Percentiles rank a stretch among this genome's conserved stretches.
Conservation (phyloP, 495 filamentous ascomycete genomes). For the Aspergillus sclerotiicarbonarius region DNA sequence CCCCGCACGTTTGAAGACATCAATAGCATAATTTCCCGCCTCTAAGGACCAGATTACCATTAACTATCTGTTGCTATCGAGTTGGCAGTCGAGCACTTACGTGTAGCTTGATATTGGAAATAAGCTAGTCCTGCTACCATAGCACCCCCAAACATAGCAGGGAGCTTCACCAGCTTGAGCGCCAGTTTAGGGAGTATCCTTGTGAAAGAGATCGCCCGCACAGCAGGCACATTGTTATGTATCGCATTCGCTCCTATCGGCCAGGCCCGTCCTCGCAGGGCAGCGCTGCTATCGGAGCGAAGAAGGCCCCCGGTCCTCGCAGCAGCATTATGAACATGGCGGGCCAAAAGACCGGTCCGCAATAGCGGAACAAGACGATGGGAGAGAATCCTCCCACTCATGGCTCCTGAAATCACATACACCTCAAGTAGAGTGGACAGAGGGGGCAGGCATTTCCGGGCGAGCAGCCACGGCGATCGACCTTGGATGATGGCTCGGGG, state of each 20-base stretch:
- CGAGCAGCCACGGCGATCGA: conserved; percentile 12
- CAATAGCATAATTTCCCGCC: conserved; percentile 85
- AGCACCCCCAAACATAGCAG: conserved; percentile 86
- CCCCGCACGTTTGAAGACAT: conserved; percentile 68
- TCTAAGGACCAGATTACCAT: conserved; percentile 43
- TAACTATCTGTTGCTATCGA: conserved; percentile 24
- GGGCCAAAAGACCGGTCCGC: conserved; percentile 60
- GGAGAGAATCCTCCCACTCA: conserved; percentile 82
- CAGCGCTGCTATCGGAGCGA: conserved; percentile 59
- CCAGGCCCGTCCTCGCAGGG: conserved; percentile 65
- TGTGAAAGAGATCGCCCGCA: conserved; percentile 82
- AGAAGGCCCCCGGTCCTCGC: conserved; percentile 66
- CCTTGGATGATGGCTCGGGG: conserved; percentile 8
- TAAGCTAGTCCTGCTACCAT: conserved; percentile 85
- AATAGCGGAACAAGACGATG: conserved; percentile 65
- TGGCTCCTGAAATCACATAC: conserved; percentile 48
- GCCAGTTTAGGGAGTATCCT: conserved; percentile 85
- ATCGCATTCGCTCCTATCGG: conserved; percentile 71
- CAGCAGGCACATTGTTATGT: conserved; percentile 77
- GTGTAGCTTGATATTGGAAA: conserved; percentile 92
- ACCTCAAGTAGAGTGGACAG: conserved; percentile 19
- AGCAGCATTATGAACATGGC: conserved; percentile 62
- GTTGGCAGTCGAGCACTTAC: conserved; percentile 50
- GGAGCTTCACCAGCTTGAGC: conserved; percentile 79
- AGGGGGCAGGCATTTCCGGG: conserved; percentile 25